Base-by-base conservation (phyloP, 768 basidiomycete species). In the Tylopilus subfusipes region DNA sequence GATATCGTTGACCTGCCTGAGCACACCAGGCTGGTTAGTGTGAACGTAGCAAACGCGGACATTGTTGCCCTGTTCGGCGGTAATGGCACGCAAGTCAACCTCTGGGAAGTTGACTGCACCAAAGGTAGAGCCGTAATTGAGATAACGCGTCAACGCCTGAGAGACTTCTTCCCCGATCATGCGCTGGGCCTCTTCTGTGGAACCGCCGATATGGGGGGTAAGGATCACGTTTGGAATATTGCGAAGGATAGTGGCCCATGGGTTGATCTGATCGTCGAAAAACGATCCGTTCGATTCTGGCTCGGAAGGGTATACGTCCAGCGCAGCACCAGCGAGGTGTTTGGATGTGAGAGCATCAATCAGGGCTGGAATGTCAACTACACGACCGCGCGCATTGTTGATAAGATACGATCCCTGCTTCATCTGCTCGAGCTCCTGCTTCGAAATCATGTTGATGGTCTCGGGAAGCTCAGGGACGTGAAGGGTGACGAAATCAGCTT, bases 51-150 rank as follows among this genome's bases (percentile, higher is more conserved):
- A 98, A 31, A 99, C 78, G 58, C 97, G 89, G 60, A 98, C 83
- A 66, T 88, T 80, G 58, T 80, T 80, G 47, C 81, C 82, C 67
- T 94, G 88, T 59, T 93, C 90, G 3, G 85, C 82, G 11, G 87
- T 84, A 69, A 98, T 96, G 49, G 93, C 85, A 55, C 96, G 89
- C 38, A 99, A 78, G 75, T 96, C 93, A 64, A 99, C 95, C 75
- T 98, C 96, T 46, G 97, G 96, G 84, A 99, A 98, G 78, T 98
- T 98, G 78, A 98, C 97, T 4, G 93, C 87, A 44, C 94, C 93
- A 52, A 93, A 56, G 4, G 92, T 90, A 24, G 93, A 86, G 48
- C 97, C 97, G 67, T 86, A 93, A 73, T 86, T 88, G 70, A 98
- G 84, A 74, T 98, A 99, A 51, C 94, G 87, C 22, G 81, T 78